Base-by-base conservation (phyloP, 2,329 filamentous ascomycete genomes). In the Lomentospora prolificans region DNA sequence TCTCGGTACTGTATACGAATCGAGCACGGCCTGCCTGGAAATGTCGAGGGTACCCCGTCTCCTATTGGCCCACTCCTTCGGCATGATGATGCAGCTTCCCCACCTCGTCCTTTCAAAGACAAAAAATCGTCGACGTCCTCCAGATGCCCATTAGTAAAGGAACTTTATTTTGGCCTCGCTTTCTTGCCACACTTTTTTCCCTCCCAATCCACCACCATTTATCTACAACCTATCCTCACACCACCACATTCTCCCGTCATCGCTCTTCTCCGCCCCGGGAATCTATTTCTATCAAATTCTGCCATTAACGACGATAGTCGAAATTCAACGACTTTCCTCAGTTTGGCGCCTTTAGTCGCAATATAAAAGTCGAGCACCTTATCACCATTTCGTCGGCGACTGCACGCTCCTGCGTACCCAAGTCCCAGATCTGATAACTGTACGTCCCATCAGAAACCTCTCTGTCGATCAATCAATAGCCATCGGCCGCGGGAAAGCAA, bases 51-150 rank as follows among this genome's bases (percentile, higher is more conserved):
- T 22, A 19, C 5, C 3, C n/a, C 3, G 12, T 25, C 17, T 36
- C 24, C 46, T 10, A 55, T 55, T 55, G 53, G 53, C 28, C 22
- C 28, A 31, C 14, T 39, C 14, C 28, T 19, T n/a, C 44, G 41
- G 44, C 24, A 25, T 31, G 6, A 55, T 55, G 53, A 55, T 55
- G 53, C 44, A 51, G 39, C 44, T 51, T 39, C 53, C 41, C 53
- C 44, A 50, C 30, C 30, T 51, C 24, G 48, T 22, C 44, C 48
- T 51, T 30, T 31, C 14, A 30, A 19, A 51, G 25, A 51, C 27
- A 31, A 28, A n/a, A 54, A 27, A 54, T 54, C 36, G 36, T 46
- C n/a, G 52, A 54, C 52, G 52, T 54, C 52, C 33, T 46, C 4
- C 2, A 27, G 39, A 24, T 36, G 25, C 33, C 33, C 31, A 54